Evolutionary conservation across 192 early-diverging fungal genomes (phyloP).

Genomic region (Coemansia sp.): DNA sequence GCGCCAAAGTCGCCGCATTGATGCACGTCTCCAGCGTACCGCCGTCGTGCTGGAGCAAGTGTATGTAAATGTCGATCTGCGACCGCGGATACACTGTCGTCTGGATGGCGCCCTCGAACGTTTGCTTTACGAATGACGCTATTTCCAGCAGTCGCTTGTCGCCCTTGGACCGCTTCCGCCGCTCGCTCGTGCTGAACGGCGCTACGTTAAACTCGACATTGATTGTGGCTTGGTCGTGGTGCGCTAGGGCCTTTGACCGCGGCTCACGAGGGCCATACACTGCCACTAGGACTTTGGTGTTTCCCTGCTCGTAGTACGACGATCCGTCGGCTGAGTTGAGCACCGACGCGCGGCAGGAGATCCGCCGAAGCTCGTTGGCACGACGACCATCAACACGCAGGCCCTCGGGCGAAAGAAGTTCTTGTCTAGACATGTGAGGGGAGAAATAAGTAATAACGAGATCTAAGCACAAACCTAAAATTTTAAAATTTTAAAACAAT

Average conservation of each 20-base stretch:
- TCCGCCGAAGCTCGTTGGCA: conserved; percentile 84
- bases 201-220: conserved; percentile 93
- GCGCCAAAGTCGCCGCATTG: conserved; percentile 82
- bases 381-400: conserved; percentile 94
- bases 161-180: conserved; percentile 78
- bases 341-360: conserved; percentile 77
- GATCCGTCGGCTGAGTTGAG: conserved; percentile 90
- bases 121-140: conserved; percentile 81
- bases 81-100: conserved; percentile 78
- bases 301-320: conserved; percentile 93
- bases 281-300: conserved; percentile 89
- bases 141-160: conserved; percentile 94
- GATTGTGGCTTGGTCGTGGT: conserved; percentile 76
- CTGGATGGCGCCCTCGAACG: conserved; percentile 89
- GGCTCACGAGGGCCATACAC: conserved; percentile 94
- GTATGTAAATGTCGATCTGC: conserved; percentile 92
- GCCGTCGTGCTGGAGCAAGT: conserved; percentile 94
- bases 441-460: too few relatives aligned
- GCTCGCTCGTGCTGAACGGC: conserved; percentile 88
- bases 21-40: conserved; percentile 79
- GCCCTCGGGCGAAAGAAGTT: conserved; percentile 65
- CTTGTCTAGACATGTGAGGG: conserved; percentile 55
- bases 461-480: too few relatives aligned
- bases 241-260: conserved; percentile 57
- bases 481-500: too few relatives aligned